phyloP scores from a whole-genome alignment of 2,329 filamentous ascomycete species.

The Truncatella angustata region DNA sequence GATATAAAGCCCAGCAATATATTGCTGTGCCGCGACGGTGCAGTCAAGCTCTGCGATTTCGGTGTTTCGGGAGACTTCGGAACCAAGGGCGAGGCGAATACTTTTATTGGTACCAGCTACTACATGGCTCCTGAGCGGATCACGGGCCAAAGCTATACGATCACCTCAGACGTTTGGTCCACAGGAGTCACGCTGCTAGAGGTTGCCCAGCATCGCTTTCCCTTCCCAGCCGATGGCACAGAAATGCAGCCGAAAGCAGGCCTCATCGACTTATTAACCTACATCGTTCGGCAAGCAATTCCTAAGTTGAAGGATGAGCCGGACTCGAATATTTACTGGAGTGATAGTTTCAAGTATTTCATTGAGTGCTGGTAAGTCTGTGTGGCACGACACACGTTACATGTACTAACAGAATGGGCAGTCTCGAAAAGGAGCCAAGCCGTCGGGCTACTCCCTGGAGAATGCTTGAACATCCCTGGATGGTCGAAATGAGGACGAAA shows the following conservation, averaged over 20 bases:
- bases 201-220: conserved; percentile 98
- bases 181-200: conserved; percentile 96
- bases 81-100: conserved; percentile 97
- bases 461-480: conserved; percentile 99
- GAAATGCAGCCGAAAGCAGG: conserved; percentile 93
- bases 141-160: conserved; percentile 95
- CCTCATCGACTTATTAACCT: conserved; percentile 91
- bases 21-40: conserved; percentile 83
- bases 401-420: conserved; percentile 34
- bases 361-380: conserved; percentile 93
- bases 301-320: conserved; percentile 95
- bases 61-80: conserved; percentile 97
- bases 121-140: conserved; percentile 99
- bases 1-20: conserved; percentile 99
- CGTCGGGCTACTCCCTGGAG: conserved; percentile 93
- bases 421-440: conserved; percentile 88
- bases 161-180: conserved; percentile 98
- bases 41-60: conserved; percentile 98
- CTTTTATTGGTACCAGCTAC: conserved; percentile 97
- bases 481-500: conserved; percentile 92
- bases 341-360: conserved; percentile 97
- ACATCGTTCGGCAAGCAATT: conserved; percentile 94
- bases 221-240: conserved; percentile 93
- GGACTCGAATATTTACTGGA: conserved; percentile 87
- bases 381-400: too few species aligned